Conservation (phyloP, 495 filamentous ascomycete species). For the Hyaloscypha bicolor region DNA sequence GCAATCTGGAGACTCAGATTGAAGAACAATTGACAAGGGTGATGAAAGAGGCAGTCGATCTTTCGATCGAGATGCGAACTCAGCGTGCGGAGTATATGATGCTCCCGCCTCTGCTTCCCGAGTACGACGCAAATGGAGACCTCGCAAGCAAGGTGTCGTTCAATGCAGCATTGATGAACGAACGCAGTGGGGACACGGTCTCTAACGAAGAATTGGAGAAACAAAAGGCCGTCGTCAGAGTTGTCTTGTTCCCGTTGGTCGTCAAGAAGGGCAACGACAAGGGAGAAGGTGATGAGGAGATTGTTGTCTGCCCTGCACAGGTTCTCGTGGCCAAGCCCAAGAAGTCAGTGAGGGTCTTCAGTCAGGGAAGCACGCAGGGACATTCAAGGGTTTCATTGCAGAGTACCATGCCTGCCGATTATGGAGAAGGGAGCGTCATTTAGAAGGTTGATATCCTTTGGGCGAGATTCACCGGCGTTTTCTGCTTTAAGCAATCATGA, state of each 20-base stretch:
- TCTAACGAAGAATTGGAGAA: constrained; percentile 78
- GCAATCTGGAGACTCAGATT: constrained; percentile 71
- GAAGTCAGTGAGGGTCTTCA: constrained; percentile 26
- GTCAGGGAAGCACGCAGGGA: constrained; percentile 17
- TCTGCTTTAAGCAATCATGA: neutral
- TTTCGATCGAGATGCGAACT: constrained; percentile 95
- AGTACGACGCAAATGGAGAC: constrained; percentile 92
- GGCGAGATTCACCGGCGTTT: constrained; percentile 4
- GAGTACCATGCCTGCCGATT: constrained; percentile 22
- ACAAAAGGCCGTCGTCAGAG: constrained; percentile 74
- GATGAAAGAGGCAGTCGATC: constrained; percentile 76
- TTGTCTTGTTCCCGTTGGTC: constrained; percentile 92
- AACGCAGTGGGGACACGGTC: constrained; percentile 69
- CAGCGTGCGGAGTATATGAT: constrained; percentile 96
- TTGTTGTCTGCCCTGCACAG: constrained; percentile 91
- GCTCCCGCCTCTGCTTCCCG: constrained; percentile 92
- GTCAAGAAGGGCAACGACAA: constrained; percentile 90
- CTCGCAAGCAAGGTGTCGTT: constrained; percentile 80
- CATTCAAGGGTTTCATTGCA: constrained; percentile 25
- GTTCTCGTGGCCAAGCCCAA: constrained; percentile 66
- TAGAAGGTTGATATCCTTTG: constrained; percentile 22
- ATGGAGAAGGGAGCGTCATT: constrained; percentile 20
- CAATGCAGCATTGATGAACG: constrained; percentile 91
- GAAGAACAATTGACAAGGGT: constrained; percentile 81
- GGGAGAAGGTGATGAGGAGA: constrained; percentile 84